Percentiles rank a stretch among this genome's conserved stretches.
Evolutionary conservation across 2,329 filamentous ascomycete genomes (phyloP).

Genomic region (Alternaria postmessia): DNA sequence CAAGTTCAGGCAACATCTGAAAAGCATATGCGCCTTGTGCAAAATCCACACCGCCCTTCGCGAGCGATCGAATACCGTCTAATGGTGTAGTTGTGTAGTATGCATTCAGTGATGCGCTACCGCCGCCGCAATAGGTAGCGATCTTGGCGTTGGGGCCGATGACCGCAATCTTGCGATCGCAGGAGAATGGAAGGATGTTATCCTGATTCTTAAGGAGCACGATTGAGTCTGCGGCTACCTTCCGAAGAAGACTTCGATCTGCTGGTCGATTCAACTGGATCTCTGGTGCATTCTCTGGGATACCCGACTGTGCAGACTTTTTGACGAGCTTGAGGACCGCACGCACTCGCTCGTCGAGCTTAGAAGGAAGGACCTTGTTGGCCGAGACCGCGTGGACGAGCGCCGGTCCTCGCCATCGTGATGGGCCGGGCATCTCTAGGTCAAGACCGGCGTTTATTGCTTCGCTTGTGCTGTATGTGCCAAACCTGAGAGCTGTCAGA

Average conservation of each 20-base stretch:
- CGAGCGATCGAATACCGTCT: background rate
- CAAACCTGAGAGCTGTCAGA: background rate
- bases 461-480: constrained; percentile 23
- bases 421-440: constrained; percentile 41
- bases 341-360: constrained; percentile 13
- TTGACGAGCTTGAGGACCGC: constrained; percentile 63
- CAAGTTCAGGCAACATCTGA: background rate
- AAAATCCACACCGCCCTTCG: background rate
- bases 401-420: constrained; percentile 3
- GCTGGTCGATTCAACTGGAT: background rate
- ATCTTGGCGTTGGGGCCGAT: constrained; percentile 73
- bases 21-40: background rate
- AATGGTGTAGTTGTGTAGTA: background rate
- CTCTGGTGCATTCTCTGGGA: background rate
- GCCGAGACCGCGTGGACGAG: background rate
- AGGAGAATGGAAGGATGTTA: background rate
- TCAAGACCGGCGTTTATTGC: constrained; percentile 34
- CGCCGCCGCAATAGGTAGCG: constrained; percentile 5
- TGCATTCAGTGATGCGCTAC: constrained; percentile 10
- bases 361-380: constrained; percentile 52
- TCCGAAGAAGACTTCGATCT: background rate
- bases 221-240: background rate
- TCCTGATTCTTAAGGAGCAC: background rate
- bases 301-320: constrained; percentile 2
- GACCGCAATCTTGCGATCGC: constrained; percentile 60